A percentile compares a stretch with the other conserved stretches of the same genome.
Conservation (phyloP, 345 rosid genomes). For the Capsella bursapastoris region DNA sequence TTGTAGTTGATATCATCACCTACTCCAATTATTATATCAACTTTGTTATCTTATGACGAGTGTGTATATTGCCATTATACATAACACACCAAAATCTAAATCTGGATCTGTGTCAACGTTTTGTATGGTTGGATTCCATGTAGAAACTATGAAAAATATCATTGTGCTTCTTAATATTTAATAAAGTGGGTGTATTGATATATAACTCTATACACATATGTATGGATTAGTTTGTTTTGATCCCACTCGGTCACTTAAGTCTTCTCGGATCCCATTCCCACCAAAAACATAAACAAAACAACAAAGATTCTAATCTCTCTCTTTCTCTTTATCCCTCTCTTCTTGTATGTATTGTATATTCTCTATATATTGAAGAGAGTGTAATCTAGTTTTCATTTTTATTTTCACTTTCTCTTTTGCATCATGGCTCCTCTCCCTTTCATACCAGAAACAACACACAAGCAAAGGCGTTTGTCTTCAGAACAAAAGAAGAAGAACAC, state of each 20-base stretch:
- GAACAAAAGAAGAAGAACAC: constrained; percentile 39
- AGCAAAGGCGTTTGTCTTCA: constrained; percentile 41
- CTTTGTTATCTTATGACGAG: constrained; percentile 1
- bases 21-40: constrained; percentile 25
- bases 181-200: background rate
- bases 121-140: constrained; percentile 30
- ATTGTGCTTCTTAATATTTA: background rate
- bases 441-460: constrained; percentile 49
- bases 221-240: constrained; percentile 31
- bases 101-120: constrained; percentile 47
- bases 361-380: constrained; percentile 23
- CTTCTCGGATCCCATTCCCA: constrained; percentile 41
- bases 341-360: background rate
- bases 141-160: constrained; percentile 4
- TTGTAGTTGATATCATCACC: constrained; percentile 28
- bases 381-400: constrained; percentile 6
- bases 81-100: constrained; percentile 43
- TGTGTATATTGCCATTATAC: constrained; percentile 26
- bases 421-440: constrained; percentile 73
- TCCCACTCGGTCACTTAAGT: constrained; percentile 30
- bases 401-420: constrained; percentile 17
- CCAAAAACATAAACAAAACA: constrained; percentile 39
- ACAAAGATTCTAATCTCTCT: constrained; percentile 22
- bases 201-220: background rate
- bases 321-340: constrained; percentile 31